Evolutionary conservation across 2,329 filamentous ascomycete species (phyloP), one percentile per base, ranked within the genome.

Genomic region (Trichoderma koningii): DNA sequence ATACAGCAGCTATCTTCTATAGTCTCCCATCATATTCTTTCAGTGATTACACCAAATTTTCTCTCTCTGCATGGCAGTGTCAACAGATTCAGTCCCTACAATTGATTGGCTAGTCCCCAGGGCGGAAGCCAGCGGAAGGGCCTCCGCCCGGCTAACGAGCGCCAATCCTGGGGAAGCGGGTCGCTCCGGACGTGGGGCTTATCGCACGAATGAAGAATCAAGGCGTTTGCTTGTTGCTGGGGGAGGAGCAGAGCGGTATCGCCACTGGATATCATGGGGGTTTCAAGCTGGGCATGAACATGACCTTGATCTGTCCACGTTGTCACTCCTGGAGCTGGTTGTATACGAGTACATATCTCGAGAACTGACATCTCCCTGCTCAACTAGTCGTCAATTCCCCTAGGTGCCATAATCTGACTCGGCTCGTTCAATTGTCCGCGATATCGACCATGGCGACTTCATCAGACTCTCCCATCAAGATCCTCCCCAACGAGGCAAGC

Each of bases 131-230:
- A 19, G 10, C 59, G 50, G 47, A 55, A 47, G 41, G 55, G 41
- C 12, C 30, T 55, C 38, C 48, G 59, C 48, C 15, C 10, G 17
- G 21, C 48, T 47, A 55, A 47, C 7, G 30, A 53, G 41, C 48
- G 41, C 59, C 41, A 38, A 63, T 63, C 50, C 48, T 44, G 50
- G 59, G 50, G 50, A 63, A 55, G 59, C 59, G 59, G 59, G 59
- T 47, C 59, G 10, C 21, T 34, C n/a, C 14, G 28, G 50, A 52
- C 23, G 1, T 7, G 50, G 4, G 17, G 26, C n/a, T 52, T 44
- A 52, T 52, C 50, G 28, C 50, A 52, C 50, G 10, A 52, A 52
- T 52, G 48, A 51, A 14, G 34, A 14, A 23, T 15, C 14, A 28
- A n/a, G 26, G 30, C 26, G 19, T 34, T 19, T 30, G 50, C 50